These are phyloP conservation scores for Phytopythium montanum DNA, from an alignment of 352 stramenopile species.

Conservation along the genomic window DNA sequence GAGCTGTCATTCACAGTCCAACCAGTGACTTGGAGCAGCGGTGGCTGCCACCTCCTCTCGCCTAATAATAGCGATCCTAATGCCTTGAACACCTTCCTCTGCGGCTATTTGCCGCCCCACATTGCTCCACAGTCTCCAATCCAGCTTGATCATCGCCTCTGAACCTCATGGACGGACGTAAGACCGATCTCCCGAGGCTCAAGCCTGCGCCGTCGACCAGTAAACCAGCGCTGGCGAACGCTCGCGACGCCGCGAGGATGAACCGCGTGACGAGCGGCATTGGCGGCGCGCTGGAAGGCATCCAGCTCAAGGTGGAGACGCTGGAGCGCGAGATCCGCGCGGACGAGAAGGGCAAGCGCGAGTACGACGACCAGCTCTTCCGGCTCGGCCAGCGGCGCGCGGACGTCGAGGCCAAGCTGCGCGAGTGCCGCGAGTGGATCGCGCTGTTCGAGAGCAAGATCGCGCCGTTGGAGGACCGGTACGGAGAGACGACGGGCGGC, in stretches of 20 bases:
- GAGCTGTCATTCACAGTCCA: not conserved
- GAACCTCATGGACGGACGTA: not conserved
- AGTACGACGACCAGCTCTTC: constrained; percentile 78
- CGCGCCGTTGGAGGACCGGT: constrained; percentile 61
- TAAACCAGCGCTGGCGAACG: constrained; percentile 43
- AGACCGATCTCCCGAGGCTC: constrained; percentile 32
- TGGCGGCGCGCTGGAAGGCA: constrained; percentile 51
- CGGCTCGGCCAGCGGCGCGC: constrained; percentile 41
- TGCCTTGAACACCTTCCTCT: not conserved
- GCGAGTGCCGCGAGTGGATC: constrained; percentile 55
- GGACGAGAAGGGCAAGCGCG: constrained; percentile 74
- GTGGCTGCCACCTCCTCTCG: not conserved
- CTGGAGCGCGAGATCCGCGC: constrained; percentile 67
- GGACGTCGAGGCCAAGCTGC: constrained; percentile 55
- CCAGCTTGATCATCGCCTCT: not conserved
- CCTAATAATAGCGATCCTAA: not conserved
- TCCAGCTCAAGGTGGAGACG: constrained; percentile 55
- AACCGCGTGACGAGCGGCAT: constrained; percentile 74
- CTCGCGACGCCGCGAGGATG: constrained; percentile 47
- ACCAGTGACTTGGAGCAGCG: not conserved
- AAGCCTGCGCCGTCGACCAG: constrained; percentile 42
- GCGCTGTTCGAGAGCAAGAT: constrained; percentile 72
- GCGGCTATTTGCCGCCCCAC: too few species aligned
- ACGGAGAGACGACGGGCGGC: constrained; percentile 63
- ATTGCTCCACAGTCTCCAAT: not conserved